phyloP scores from a whole-genome alignment of 345 rosid species.

The Sonneratia caseolaris region DNA sequence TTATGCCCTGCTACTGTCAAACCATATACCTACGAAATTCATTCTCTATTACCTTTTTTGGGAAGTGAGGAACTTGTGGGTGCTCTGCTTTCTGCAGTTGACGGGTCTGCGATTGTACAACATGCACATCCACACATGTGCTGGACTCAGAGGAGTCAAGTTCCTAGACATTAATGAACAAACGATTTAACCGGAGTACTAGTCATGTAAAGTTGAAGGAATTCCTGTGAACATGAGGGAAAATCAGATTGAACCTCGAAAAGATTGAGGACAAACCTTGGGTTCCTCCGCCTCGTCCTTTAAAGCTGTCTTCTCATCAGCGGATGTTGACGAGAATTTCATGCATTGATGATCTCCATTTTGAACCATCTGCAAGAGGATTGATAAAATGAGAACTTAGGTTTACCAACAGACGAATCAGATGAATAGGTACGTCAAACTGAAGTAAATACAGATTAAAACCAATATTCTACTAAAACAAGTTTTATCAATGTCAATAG shows the following conservation, averaged over 20 bases:
- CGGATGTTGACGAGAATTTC: constrained; percentile 19
- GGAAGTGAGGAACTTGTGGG: background rate
- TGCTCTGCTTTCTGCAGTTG: background rate
- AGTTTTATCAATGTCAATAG: no score
- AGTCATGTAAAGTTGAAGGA: background rate
- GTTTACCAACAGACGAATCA: background rate
- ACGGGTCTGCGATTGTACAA: background rate
- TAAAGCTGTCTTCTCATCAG: constrained; percentile 35
- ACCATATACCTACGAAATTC: background rate
- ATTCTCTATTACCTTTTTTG: background rate
- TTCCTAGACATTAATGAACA: background rate
- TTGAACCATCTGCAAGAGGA: constrained; percentile 11
- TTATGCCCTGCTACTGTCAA: background rate
- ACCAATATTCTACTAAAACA: no score
- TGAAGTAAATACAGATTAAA: no score
- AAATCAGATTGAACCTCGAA: background rate
- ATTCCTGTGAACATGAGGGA: background rate
- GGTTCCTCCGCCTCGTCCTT: constrained; percentile 32
- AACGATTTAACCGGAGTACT: background rate
- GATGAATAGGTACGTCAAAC: background rate
- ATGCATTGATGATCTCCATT: constrained; percentile 62
- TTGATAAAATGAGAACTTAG: background rate
- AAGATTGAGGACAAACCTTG: constrained; percentile 26
- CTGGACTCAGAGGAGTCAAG: background rate
- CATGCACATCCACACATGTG: background rate